Conservation (phyloP, 2,329 filamentous ascomycete genomes). For the Aspergillus chevalieri region DNA sequence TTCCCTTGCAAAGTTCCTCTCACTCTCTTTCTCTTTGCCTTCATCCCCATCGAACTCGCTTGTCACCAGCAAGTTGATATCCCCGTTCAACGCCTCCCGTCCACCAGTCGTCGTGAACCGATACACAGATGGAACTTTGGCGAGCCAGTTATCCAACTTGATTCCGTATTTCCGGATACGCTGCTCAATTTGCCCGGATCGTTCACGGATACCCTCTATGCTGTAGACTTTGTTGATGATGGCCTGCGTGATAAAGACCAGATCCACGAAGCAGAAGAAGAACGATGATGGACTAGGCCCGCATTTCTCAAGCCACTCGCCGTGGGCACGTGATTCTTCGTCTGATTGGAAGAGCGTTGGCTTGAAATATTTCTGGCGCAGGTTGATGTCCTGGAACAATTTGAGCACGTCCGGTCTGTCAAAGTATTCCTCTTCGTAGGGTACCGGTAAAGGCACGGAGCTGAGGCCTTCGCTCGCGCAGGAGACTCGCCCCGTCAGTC, state of each 20-base stretch:
- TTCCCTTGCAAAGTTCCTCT: slow-evolving; percentile 16
- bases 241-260: slow-evolving; percentile 31
- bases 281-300: slow-evolving; percentile 29
- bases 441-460: slow-evolving; percentile 31
- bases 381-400: slow-evolving; percentile 17
- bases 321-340: slow-evolving; percentile 5
- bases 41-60: no score
- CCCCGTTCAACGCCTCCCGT: slow-evolving; percentile 12
- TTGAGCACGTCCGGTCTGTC: slow-evolving; percentile 17
- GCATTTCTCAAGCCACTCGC: slow-evolving; percentile 17
- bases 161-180: slow-evolving; percentile 26
- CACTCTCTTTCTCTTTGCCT: neutral
- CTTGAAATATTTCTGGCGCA: slow-evolving; percentile 18
- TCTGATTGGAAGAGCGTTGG: slow-evolving; percentile 23
- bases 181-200: slow-evolving; percentile 25
- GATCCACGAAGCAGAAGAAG: slow-evolving; percentile 33
- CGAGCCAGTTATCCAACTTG: slow-evolving; percentile 30
- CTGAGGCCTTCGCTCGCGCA: slow-evolving; percentile 34
- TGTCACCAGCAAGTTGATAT: slow-evolving; percentile 9
- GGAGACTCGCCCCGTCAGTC: slow-evolving; percentile 38
- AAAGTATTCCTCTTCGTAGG: slow-evolving; percentile 32
- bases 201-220: slow-evolving; percentile 29
- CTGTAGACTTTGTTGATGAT: slow-evolving; percentile 35
- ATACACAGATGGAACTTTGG: slow-evolving; percentile 26
- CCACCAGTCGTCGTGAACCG: slow-evolving; percentile 23